Base-by-base conservation (phyloP, 2,329 filamentous ascomycete genomes). In the Aspergillus sojae region DNA sequence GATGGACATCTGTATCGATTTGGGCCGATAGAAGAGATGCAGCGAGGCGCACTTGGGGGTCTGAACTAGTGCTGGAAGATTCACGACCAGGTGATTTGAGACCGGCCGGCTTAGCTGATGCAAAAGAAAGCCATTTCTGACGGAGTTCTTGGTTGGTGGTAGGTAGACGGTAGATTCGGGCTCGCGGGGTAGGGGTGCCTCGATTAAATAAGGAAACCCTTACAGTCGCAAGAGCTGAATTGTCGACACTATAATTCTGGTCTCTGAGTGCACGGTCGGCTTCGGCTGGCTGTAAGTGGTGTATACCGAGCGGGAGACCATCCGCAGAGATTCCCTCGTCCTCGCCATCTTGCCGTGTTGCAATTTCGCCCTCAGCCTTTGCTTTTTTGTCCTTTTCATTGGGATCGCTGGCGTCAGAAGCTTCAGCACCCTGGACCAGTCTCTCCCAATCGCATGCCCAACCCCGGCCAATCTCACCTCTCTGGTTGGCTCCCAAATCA, bases 91-190 rank as follows among this genome's bases (percentile, higher is more conserved):
- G 10, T 32, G 58, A 53, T 9, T 36, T 19, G 12, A n/a, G 61
- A 46, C 10, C 43, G 30, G 36, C 57, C 23, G 61, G 53, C 26
- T 69, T 68, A 7, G 63, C 65, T 80, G 80, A 45, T 84, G 68
- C 72, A 0, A 88, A 83, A 5, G 86, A 81, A 4, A 96, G 85
- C 94, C 94, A 97, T 74, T 89, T 84, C 7, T 82, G 79, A 19
- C 90, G 86, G 1, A 94, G 83, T 39, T 85, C 79, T 3, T 75
- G 63, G 57, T 83, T 73, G 32, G 68, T 77, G 3, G 81, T 77
- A n/a, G 94, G 92, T 19, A 98, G 87, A 16, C 92, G 89, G 78
- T 98, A 99, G 67, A 98, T 89, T 41, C 95, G 87, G 4, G 94
- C 92, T 75, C 90, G 91, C 3, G 87, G 80, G 0, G 80, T 83